These are phyloP conservation scores for Penicillium longicatenatum DNA, from an alignment of 495 filamentous ascomycete species.

Conservation along the genomic window DNA sequence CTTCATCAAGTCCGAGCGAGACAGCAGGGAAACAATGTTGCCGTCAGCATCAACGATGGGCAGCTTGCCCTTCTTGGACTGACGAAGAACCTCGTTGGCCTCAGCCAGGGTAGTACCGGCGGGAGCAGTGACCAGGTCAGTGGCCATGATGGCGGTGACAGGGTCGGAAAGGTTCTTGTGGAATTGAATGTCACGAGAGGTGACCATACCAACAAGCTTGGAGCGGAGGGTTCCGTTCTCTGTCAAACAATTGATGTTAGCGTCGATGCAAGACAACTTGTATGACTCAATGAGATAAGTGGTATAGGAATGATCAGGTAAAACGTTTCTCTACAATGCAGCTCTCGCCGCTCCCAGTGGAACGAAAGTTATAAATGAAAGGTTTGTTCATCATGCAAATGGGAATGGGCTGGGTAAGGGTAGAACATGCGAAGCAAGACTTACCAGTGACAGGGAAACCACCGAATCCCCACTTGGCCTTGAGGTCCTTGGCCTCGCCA, in stretches of 20 bases:
- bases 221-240: conserved; percentile 91
- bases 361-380: conserved; percentile 98
- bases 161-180: conserved; percentile 67
- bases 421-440: conserved; percentile 36
- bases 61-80: conserved; percentile 98
- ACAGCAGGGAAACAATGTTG: conserved; percentile 93
- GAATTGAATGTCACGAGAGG: conserved; percentile 97
- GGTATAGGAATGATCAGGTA: conserved; percentile 36
- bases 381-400: conserved; percentile 70
- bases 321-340: conserved; percentile 76
- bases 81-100: conserved; percentile 89
- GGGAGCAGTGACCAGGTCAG: conserved; percentile 87
- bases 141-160: conserved; percentile 92
- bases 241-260: conserved; percentile 43
- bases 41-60: conserved; percentile 87
- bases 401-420: conserved; percentile 15
- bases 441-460: conserved; percentile 98
- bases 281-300: conserved; percentile 26
- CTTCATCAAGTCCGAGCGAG: conserved; percentile 96
- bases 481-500: conserved; percentile 85
- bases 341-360: conserved; percentile 84
- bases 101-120: conserved; percentile 81
- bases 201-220: conserved; percentile 95
- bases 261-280: conserved; percentile 25
- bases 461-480: conserved; percentile 98